phyloP scores from a whole-genome alignment of 176 grass and related monocot species.

The Tillandsia leiboldiana region DNA sequence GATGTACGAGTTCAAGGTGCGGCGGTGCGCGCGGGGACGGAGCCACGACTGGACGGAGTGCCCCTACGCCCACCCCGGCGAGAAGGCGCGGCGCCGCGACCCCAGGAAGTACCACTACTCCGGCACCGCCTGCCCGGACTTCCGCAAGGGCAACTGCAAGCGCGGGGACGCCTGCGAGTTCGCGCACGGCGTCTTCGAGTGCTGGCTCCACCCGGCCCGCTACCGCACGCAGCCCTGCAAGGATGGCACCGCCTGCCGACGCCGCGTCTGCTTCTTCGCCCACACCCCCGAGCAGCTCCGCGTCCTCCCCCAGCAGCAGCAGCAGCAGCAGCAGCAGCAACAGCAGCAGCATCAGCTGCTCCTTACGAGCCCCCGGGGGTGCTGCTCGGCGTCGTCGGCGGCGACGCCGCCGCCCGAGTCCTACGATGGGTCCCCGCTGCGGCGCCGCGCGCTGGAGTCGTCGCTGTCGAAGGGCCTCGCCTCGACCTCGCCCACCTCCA shows the following conservation, averaged over 20 bases:
- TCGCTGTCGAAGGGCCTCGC: conserved; percentile 42
- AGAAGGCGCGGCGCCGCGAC: conserved; percentile 86
- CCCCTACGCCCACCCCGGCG: conserved; percentile 87
- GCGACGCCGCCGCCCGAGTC: conserved; percentile 25
- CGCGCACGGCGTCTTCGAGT: conserved; percentile 96
- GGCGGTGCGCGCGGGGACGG: conserved; percentile 56
- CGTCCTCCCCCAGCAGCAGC: conserved; percentile 53
- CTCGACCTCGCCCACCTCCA: conserved; percentile 64
- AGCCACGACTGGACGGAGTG: conserved; percentile 99
- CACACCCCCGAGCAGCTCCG: conserved; percentile 80
- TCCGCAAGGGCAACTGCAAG: conserved; percentile 86
- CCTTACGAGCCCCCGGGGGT: conserved; percentile 19
- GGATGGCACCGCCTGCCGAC: conserved; percentile 71
- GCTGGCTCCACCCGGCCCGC: conserved; percentile 90
- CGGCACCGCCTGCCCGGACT: conserved; percentile 80
- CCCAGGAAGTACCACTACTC: conserved; percentile 92
- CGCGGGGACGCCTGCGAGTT: conserved; percentile 83
- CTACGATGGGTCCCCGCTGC: conserved; percentile 74
- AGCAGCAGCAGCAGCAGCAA: no score
- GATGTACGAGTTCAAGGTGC: conserved; percentile 99
- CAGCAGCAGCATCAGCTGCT: no score
- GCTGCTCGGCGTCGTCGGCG: neutral
- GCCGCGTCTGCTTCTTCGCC: conserved; percentile 94
- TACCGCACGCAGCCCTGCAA: conserved; percentile 98
- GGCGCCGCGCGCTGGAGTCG: conserved; percentile 52